Base-by-base conservation (phyloP, 257 asterid genomes). In the Ilex asprella region DNA sequence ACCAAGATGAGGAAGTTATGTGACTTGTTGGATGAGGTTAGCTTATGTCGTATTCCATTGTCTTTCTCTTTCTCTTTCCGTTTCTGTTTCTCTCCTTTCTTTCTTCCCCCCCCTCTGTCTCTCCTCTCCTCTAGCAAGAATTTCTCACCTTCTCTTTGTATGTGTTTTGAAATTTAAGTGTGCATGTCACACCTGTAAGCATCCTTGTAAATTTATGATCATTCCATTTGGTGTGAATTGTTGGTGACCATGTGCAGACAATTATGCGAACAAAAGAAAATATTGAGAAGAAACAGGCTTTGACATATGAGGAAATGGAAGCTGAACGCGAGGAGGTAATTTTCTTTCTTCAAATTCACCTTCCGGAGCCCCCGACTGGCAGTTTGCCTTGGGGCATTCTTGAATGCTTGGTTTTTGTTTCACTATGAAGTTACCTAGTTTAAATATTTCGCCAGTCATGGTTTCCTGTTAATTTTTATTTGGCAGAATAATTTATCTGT, bases 311-410 rank as follows among this genome's bases (percentile, higher is more conserved):
- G 70, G 99, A 93, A 78, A 93, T 89, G 79, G 96, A 87, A 61
- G 96, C 89, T 70, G 97, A 93, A 81, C 94, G 99, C 53, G 95
- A 89, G 67, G 99, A 93, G 94, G 99, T 88, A 86, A 71, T 51
- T 59, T 44, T 32, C 50, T 27, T 59, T 13, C 32, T 31, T 62
- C 29, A 6, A 59, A 60, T 75, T 53, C 58, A 21, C 35, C 5
- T 49, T 49, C 14, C 54, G 3, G 54, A 3, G 14, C 54, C 54
- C 10, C 54, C 14, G 8, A 35, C 8, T 35, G 41, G 41, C 8
- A 8, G 5, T 35, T 35, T 35, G 5, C 41, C 41, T 0, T 8
- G 41, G 41, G 41, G 7, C 41, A 35, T 35, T 35, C 41, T 35
- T 2, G 41, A 21, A 35, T 35, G 8, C 5, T 3, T 35, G 41